Percentiles rank a stretch among this genome's conserved stretches.
These are phyloP conservation scores for Rubus idaeus DNA, from an alignment of 306 rosid species.

Conservation along the genomic window DNA sequence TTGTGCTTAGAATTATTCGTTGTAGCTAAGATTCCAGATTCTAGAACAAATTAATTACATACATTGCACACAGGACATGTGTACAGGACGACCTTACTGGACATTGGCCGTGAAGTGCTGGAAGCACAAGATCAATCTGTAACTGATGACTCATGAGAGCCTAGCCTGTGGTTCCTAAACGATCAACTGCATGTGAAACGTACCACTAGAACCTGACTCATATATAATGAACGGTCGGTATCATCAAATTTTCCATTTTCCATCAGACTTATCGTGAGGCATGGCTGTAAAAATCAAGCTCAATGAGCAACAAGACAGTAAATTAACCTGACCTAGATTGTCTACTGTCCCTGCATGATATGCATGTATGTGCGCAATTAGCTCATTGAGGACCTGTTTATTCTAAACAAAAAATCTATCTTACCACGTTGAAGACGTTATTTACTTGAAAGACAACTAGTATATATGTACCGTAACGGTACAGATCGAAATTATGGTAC, in stretches of 20 bases:
- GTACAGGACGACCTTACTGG: not conserved
- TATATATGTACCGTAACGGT: no score
- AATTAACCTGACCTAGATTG: not conserved
- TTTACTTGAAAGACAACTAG: not conserved
- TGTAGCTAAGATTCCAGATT: not conserved
- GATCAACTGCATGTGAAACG: not conserved
- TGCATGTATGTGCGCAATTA: not conserved
- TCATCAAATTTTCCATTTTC: not conserved
- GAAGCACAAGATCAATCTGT: slow-evolving; percentile 3
- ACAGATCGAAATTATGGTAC: not conserved
- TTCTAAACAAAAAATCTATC: not conserved
- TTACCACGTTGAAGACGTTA: not conserved
- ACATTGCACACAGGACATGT: not conserved
- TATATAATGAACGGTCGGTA: not conserved
- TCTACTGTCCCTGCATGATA: not conserved
- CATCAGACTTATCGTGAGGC: not conserved
- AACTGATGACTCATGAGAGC: not conserved
- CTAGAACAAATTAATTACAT: not conserved
- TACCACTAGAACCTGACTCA: not conserved
- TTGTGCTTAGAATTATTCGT: not conserved
- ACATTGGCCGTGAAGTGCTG: not conserved
- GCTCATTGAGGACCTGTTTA: not conserved
- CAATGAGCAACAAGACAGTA: not conserved
- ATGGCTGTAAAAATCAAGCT: not conserved
- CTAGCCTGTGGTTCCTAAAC: not conserved